A percentile compares a stretch with the other conserved stretches of the same genome.
Evolutionary conservation across 1,284 basidiomycete genomes (phyloP).

Genomic region (Mycocalia duriaeana): DNA sequence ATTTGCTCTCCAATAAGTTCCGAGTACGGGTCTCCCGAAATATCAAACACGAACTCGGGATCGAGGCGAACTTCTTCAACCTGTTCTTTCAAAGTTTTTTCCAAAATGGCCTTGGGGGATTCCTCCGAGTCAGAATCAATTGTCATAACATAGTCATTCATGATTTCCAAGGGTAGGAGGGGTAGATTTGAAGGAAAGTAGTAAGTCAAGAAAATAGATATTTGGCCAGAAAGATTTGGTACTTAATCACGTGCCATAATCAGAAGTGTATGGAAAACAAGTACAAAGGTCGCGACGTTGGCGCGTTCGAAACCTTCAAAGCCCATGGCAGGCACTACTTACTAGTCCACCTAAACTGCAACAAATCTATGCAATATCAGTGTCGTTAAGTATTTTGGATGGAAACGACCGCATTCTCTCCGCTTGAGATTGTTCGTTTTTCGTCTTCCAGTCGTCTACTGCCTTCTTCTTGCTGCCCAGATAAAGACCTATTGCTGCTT

Average conservation of each 20-base stretch:
- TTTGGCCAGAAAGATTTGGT: too few species aligned
- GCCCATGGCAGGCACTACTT: too few species aligned
- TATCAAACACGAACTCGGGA: conserved; percentile 80
- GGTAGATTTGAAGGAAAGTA: too few species aligned
- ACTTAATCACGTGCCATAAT: neutral
- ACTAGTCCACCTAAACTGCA: too few species aligned
- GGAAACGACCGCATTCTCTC: conserved; percentile 46
- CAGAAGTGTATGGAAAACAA: neutral
- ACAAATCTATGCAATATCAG: too few species aligned
- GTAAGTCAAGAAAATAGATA: too few species aligned
- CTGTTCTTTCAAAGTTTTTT: conserved; percentile 17
- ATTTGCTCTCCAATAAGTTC: conserved; percentile 42
- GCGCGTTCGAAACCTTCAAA: neutral
- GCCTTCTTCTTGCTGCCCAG: conserved; percentile 70
- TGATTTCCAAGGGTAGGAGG: conserved; percentile 18
- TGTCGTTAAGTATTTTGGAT: too few species aligned
- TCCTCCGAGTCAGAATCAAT: conserved; percentile 76
- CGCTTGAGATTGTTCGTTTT: conserved; percentile 54
- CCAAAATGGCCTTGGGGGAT: conserved; percentile 10
- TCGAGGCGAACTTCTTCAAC: conserved; percentile 64
- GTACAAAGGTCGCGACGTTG: neutral
- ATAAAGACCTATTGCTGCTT: conserved; percentile 73
- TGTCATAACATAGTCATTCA: conserved; percentile 73
- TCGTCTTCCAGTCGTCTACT: conserved; percentile 55
- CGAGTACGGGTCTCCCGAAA: conserved; percentile 64